Base-by-base conservation (phyloP, 768 basidiomycete genomes). In the Pleurotus eryngii region DNA sequence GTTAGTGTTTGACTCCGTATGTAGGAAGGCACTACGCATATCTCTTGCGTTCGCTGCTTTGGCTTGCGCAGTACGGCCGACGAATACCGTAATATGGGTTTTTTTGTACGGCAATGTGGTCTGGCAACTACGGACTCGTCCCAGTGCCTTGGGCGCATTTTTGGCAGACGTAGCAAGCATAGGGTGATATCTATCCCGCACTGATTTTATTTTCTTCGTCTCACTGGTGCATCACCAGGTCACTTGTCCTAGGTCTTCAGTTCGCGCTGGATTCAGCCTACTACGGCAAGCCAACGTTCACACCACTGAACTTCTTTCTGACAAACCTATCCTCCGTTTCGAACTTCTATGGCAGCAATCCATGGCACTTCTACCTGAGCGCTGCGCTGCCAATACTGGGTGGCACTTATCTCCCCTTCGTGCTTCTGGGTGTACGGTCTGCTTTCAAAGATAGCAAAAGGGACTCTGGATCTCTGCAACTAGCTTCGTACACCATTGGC, bases 321-420 rank as follows among this genome's bases (percentile, higher is more conserved):
- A 86, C 88, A 48, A 99, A 99, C 67, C 70, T 94, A 11, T 88
- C 95, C 3, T 78, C 83, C 2, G 82, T 98, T 35, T 96, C 97
- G 0, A 74, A 88, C n/a, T 97, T 97, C 72, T 99, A 98, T 67
- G 97, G 97, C 17, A 73, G 80, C 2, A 92, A 82, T 63, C 73
- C 89, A 4, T 91, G 86, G 85, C 91, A 97, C 66, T 98, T 91
- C 68, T 98, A 99, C 66, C 59, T 97, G 40, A 80, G 82, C 0
- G 95, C 98, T 71, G 94, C 81, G 0, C 64, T 98, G 1, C 96
- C 95, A 0, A 82, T 98, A 54, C 75, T 98, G 15, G 86, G 86
- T 62, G 83, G 84, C 2, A 85, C 89, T 0, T 65, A 83, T 1
- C 68, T 93, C 1, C 94, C 95, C 1, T 94, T 92, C 60, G 78